A percentile compares a stretch with the other conserved stretches of the same genome.
Conservation (phyloP, 345 rosid species). For the Eucalyptus pauciflora region DNA sequence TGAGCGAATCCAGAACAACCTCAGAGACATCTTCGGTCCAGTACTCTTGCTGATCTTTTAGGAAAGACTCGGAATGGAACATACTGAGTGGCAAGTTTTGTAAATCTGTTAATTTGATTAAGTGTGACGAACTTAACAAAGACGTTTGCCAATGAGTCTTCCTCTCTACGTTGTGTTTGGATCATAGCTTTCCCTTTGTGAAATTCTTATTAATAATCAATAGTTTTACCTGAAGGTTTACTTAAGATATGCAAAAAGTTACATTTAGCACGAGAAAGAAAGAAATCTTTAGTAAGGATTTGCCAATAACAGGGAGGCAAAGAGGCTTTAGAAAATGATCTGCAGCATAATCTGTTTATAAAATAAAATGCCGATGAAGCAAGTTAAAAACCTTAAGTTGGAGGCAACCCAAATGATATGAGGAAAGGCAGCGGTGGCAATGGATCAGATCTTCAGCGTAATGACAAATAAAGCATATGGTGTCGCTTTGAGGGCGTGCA, state of each 20-base stretch:
- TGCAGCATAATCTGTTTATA: neutral
- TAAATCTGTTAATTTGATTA: neutral
- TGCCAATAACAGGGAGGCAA: neutral
- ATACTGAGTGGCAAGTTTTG: neutral
- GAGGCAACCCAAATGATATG: constrained; percentile 23
- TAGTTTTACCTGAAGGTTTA: neutral
- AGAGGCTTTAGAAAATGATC: neutral
- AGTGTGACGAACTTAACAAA: neutral
- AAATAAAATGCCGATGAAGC: neutral
- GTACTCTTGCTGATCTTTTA: neutral
- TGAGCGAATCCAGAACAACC: neutral
- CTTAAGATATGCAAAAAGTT: neutral
- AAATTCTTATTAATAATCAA: neutral
- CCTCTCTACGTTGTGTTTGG: neutral
- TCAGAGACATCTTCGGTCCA: neutral
- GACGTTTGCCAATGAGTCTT: neutral
- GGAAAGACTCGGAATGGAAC: neutral
- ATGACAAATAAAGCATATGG: constrained; percentile 26
- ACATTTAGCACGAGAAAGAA: neutral
- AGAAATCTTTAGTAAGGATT: neutral
- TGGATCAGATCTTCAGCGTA: constrained; percentile 12
- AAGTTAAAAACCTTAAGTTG: constrained; percentile 12
- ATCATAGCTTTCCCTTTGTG: neutral
- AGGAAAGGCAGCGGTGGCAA: constrained; percentile 12
- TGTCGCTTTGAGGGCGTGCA: constrained; percentile 1